phyloP scores from a whole-genome alignment of 805 yeast genomes.

The Isabelozyma heimii region DNA sequence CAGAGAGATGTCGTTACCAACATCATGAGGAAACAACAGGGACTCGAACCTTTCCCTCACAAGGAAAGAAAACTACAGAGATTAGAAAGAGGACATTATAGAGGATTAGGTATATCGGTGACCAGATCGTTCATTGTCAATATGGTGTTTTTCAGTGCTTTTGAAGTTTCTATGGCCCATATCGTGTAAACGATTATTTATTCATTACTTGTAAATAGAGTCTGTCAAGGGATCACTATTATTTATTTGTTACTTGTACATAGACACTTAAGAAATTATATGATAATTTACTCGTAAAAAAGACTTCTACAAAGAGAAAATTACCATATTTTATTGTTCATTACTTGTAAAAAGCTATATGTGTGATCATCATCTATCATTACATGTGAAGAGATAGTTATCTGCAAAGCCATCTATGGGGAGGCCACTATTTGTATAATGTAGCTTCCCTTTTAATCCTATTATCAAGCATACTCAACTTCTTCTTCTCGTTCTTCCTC shows the following conservation, averaged over 20 bases:
- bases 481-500: constrained; percentile 8
- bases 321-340: too few species aligned
- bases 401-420: too few species aligned
- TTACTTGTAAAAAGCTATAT: too few species aligned
- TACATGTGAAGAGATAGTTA: too few species aligned
- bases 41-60: constrained; percentile 41
- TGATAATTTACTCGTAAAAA: too few species aligned
- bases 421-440: too few species aligned
- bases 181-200: constrained; percentile 27
- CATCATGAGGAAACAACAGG: constrained; percentile 51
- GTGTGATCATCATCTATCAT: too few species aligned
- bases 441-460: too few species aligned
- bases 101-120: constrained; percentile 76
- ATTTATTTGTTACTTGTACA: too few species aligned
- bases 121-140: constrained; percentile 71
- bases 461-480: too few species aligned
- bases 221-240: not conserved
- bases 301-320: too few species aligned
- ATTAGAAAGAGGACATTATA: constrained; percentile 52
- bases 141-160: constrained; percentile 70
- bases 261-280: too few species aligned
- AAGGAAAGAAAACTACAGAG: constrained; percentile 26
- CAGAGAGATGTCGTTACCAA: constrained; percentile 74
- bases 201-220: not conserved
- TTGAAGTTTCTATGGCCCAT: constrained; percentile 64